Evolutionary conservation across 371 early-diverging fungal species (phyloP).

Genomic region (Lichtheimia hyalospora): DNA sequence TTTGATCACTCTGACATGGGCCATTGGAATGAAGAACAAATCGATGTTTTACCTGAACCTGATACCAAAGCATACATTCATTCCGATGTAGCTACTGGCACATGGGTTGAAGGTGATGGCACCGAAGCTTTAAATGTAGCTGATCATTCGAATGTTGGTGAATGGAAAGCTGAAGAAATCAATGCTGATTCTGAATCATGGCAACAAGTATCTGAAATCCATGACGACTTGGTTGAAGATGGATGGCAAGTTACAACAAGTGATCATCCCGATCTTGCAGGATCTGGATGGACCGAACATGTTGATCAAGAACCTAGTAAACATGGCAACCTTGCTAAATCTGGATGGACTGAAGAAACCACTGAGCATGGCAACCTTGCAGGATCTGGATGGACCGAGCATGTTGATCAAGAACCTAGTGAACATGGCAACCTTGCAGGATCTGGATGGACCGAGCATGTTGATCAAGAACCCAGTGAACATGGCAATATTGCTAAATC

Average conservation of each 20-base stretch:
- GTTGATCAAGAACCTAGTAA: neutral
- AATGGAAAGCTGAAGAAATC: slow-evolving; percentile 13
- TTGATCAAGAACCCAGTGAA: neutral
- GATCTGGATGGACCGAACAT: neutral
- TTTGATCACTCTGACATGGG: slow-evolving; percentile 6
- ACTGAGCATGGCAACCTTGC: neutral
- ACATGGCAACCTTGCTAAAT: neutral
- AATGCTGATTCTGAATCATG: neutral
- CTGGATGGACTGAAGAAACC: neutral
- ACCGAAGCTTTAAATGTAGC: neutral
- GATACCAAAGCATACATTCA: neutral
- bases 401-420: neutral
- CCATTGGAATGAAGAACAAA: slow-evolving; percentile 7
- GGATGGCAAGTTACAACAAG: neutral
- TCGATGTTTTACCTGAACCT: slow-evolving; percentile 8
- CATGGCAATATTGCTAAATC: neutral
- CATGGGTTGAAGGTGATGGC: slow-evolving; percentile 4
- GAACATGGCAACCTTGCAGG: neutral
- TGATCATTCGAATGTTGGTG: slow-evolving; percentile 9
- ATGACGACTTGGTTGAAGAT: too few relatives aligned
- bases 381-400: neutral
- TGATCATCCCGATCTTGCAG: neutral
- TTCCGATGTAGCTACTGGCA: neutral
- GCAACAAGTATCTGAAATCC: too few relatives aligned
- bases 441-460: neutral